phyloP scores from a whole-genome alignment of 2,329 filamentous ascomycete species.

The Esteya vermicola region DNA sequence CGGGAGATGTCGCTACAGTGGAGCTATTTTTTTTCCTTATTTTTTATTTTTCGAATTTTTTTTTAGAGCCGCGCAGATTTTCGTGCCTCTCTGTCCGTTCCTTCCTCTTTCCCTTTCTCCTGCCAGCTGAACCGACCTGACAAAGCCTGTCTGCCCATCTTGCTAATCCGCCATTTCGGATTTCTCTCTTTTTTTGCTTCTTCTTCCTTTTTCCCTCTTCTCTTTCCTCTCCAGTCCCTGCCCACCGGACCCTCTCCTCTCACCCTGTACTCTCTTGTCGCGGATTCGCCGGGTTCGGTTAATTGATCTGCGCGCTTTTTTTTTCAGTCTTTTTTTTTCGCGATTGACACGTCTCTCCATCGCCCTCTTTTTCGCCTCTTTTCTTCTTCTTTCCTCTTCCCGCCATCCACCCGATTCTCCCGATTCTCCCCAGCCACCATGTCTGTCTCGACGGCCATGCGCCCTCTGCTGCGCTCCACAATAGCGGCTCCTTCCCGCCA shows the following conservation, averaged over 20 bases:
- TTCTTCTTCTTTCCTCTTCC: background rate
- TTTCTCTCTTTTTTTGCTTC: background rate
- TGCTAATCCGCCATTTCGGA: background rate
- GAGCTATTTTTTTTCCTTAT: constrained; percentile 19
- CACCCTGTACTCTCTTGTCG: background rate
- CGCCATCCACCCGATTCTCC: too few species aligned
- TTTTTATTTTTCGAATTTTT: too few species aligned
- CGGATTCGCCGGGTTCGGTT: too few species aligned
- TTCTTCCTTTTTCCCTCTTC: background rate
- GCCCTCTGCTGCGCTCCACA: constrained; percentile 31
- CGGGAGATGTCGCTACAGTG: constrained; percentile 21
- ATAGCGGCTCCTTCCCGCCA: constrained; percentile 16
- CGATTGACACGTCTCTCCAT: background rate
- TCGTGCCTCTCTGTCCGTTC: constrained; percentile 2
- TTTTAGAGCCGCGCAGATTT: constrained; percentile 3
- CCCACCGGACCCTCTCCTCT: background rate
- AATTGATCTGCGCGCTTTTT: too few species aligned
- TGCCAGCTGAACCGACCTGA: background rate
- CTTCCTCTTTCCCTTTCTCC: background rate
- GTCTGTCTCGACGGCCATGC: constrained; percentile 11
- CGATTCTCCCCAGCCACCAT: too few species aligned
- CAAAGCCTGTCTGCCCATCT: background rate
- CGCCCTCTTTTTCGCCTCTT: background rate
- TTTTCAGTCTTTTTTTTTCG: background rate
- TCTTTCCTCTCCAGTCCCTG: background rate